phyloP scores from a whole-genome alignment of 352 stramenopile species.

The Phytophthora capsici region DNA sequence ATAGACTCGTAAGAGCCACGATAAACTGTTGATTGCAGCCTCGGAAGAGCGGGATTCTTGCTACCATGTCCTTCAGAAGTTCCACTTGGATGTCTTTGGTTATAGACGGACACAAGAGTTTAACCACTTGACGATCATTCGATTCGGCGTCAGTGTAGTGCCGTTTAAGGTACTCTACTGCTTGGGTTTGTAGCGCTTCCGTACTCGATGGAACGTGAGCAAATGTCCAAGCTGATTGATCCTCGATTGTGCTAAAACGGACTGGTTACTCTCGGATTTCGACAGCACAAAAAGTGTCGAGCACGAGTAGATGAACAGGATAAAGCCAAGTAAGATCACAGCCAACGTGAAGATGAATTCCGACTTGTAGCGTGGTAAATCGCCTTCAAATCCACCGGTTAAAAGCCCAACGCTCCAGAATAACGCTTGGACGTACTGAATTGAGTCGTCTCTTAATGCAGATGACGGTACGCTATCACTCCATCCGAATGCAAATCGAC shows the following conservation, averaged over 20 bases:
- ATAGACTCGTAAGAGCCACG: slow-evolving; percentile 65
- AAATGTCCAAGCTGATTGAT: slow-evolving; percentile 76
- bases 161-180: slow-evolving; percentile 66
- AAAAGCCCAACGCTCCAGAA: slow-evolving; percentile 70
- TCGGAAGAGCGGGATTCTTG: slow-evolving; percentile 65
- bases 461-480: slow-evolving; percentile 17
- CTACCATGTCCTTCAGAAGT: slow-evolving; percentile 64
- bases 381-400: slow-evolving; percentile 59
- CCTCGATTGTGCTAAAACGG: slow-evolving; percentile 48
- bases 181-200: slow-evolving; percentile 51
- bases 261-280: slow-evolving; percentile 65
- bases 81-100: slow-evolving; percentile 79
- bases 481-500: slow-evolving; percentile 46
- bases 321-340: slow-evolving; percentile 55
- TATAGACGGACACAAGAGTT: slow-evolving; percentile 76
- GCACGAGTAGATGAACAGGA: slow-evolving; percentile 69
- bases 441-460: slow-evolving; percentile 6
- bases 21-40: slow-evolving; percentile 70
- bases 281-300: slow-evolving; percentile 74
- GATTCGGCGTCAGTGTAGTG: slow-evolving; percentile 76
- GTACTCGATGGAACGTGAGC: slow-evolving; percentile 67
- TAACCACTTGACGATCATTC: slow-evolving; percentile 67
- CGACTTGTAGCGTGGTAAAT: slow-evolving; percentile 34
- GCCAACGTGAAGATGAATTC: slow-evolving; percentile 61
- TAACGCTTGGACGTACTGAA: slow-evolving; percentile 46